phyloP scores from a whole-genome alignment of 768 basidiomycete genomes.

The Auriscalpium vulgare region DNA sequence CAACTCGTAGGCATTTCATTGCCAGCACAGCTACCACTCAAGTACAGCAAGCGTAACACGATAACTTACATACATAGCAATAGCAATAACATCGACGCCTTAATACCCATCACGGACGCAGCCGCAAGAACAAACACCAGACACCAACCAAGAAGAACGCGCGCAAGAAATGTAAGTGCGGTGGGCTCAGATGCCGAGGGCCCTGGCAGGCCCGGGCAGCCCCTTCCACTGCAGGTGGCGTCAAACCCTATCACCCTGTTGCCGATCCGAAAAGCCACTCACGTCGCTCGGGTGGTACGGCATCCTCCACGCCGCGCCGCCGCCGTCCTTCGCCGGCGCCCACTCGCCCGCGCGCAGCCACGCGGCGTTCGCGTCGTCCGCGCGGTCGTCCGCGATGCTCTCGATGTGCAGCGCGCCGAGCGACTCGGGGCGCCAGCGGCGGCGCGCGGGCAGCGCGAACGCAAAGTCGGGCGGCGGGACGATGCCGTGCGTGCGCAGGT shows the following conservation, averaged over 20 bases:
- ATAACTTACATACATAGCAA: constrained; percentile 5
- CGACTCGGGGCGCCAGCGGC: background rate
- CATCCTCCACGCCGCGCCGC: background rate
- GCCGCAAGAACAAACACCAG: background rate
- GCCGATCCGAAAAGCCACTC: constrained; percentile 5
- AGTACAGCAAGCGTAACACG: background rate
- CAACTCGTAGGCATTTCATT: too few relatives aligned
- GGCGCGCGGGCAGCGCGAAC: constrained; percentile 15
- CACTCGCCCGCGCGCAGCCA: background rate
- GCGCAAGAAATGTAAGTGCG: constrained; percentile 3
- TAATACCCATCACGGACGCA: background rate
- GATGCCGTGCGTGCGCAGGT: constrained; percentile 69
- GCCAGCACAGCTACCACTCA: too few relatives aligned
- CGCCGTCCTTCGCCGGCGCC: background rate
- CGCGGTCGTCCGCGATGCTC: background rate
- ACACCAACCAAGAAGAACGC: background rate
- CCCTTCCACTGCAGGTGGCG: constrained; percentile 23
- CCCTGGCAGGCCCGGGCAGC: constrained; percentile 28
- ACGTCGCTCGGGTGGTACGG: constrained; percentile 30
- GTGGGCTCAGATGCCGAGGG: background rate
- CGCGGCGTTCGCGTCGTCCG: background rate
- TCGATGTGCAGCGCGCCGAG: background rate
- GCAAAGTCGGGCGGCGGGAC: constrained; percentile 39
- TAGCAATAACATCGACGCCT: background rate
- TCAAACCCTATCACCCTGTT: background rate